Percentiles rank a stretch among this genome's conserved stretches.
Conservation (phyloP, 1,284 basidiomycete genomes). For the Ceratobasidium sp. region DNA sequence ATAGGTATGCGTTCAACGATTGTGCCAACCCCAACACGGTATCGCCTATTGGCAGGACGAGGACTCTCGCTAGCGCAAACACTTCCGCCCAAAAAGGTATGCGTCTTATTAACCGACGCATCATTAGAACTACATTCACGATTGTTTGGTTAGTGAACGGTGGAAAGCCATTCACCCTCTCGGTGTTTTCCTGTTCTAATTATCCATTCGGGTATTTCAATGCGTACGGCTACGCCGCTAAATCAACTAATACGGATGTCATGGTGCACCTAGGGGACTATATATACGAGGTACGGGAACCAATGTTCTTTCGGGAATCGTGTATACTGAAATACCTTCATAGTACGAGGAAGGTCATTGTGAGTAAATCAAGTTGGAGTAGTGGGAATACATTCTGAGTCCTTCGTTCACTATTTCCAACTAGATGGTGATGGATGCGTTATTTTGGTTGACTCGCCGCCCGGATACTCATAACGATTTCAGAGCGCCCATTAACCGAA, state of each 20-base stretch:
- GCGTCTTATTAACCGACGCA: background rate
- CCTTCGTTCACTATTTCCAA: background rate
- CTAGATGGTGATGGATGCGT: constrained; percentile 30
- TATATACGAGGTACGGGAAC: constrained; percentile 47
- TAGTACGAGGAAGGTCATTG: constrained; percentile 40
- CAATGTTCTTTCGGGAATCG: background rate
- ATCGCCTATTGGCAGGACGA: constrained; percentile 59
- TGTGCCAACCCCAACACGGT: constrained; percentile 58
- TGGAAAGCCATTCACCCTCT: constrained; percentile 61
- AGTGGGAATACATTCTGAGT: background rate
- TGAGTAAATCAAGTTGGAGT: background rate
- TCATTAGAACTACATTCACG: background rate
- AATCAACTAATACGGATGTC: constrained; percentile 63
- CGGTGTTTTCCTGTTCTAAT: constrained; percentile 67
- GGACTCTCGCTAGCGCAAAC: constrained; percentile 57
- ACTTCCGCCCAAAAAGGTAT: constrained; percentile 42
- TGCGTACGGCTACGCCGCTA: constrained; percentile 66
- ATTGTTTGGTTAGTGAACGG: constrained; percentile 56
- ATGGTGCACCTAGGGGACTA: constrained; percentile 73
- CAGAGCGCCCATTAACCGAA: constrained; percentile 58
- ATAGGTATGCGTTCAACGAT: constrained; percentile 57
- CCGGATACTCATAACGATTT: constrained; percentile 5
- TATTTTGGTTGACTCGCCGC: background rate
- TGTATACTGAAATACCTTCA: background rate
- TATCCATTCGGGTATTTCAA: constrained; percentile 67